Percentiles rank a stretch among this genome's conserved stretches.
Evolutionary conservation across 257 asterid genomes (phyloP).

Genomic region (Catharanthus roseus): DNA sequence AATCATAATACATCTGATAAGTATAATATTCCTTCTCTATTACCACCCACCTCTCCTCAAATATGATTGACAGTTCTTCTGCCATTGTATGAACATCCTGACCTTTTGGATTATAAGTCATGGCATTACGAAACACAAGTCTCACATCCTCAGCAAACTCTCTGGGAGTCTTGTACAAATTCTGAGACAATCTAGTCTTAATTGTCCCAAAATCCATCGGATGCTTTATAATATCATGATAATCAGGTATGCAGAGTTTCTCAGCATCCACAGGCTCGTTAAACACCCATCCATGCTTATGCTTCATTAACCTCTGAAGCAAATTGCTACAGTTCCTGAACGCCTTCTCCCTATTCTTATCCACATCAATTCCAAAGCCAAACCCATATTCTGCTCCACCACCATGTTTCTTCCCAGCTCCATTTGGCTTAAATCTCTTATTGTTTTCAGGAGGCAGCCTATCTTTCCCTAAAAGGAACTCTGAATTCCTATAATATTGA

Average conservation of each 20-base stretch:
- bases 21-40: constrained; percentile 63
- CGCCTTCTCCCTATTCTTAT: constrained; percentile 44
- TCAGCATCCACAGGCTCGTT: constrained; percentile 74
- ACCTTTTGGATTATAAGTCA: constrained; percentile 87
- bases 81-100: constrained; percentile 92
- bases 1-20: constrained; percentile 54
- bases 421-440: constrained; percentile 59
- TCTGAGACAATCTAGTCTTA: constrained; percentile 55
- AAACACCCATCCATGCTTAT: constrained; percentile 83
- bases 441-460: constrained; percentile 74
- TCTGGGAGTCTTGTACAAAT: constrained; percentile 60
- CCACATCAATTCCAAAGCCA: constrained; percentile 46
- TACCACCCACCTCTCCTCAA: constrained; percentile 77
- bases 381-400: constrained; percentile 35
- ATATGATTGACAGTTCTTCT: constrained; percentile 50
- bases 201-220: constrained; percentile 97
- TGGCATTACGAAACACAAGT: constrained; percentile 82
- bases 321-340: constrained; percentile 62
- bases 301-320: constrained; percentile 85
- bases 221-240: constrained; percentile 63
- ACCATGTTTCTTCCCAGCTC: constrained; percentile 45
- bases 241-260: constrained; percentile 64
- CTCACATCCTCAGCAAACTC: constrained; percentile 88
- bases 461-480: constrained; percentile 86
- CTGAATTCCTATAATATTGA: constrained; percentile 73